Conservation (phyloP, 1,139 yeast genomes). For the Sugiyamaella paludigena region DNA sequence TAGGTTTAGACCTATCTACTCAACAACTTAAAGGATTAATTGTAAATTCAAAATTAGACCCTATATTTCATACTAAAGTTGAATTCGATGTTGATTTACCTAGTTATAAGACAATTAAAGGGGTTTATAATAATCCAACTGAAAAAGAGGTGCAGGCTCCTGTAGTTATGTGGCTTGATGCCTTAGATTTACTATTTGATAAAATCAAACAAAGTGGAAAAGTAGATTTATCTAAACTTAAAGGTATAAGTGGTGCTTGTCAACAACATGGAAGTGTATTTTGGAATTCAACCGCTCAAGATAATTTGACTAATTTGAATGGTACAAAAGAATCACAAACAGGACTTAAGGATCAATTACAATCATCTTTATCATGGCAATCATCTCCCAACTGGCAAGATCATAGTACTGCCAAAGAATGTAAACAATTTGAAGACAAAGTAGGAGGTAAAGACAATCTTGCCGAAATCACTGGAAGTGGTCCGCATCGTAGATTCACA, state of each 20-base stretch:
- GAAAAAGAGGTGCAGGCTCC: slow-evolving; percentile 54
- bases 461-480: slow-evolving; percentile 74
- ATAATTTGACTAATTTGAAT: slow-evolving; percentile 36
- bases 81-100: slow-evolving; percentile 69
- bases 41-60: slow-evolving; percentile 53
- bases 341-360: slow-evolving; percentile 24
- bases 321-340: slow-evolving; percentile 4
- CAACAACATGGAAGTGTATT: slow-evolving; percentile 92
- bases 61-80: slow-evolving; percentile 57
- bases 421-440: slow-evolving; percentile 56
- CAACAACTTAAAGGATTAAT: slow-evolving; percentile 82
- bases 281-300: slow-evolving; percentile 57
- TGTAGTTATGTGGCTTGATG: slow-evolving; percentile 85
- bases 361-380: slow-evolving; percentile 55
- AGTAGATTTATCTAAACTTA: slow-evolving; percentile 61
- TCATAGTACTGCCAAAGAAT: slow-evolving; percentile 75
- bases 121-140: slow-evolving; percentile 55
- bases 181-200: slow-evolving; percentile 63
- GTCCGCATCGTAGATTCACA: slow-evolving; percentile 86
- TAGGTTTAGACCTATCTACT: slow-evolving; percentile 83
- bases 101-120: slow-evolving; percentile 62
- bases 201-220: slow-evolving; percentile 47
- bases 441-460: slow-evolving; percentile 63
- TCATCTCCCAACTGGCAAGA: slow-evolving; percentile 94
- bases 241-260: slow-evolving; percentile 78